These are phyloP conservation scores for Fusarium sp. DNA, from an alignment of 2,329 filamentous ascomycete genomes.

Conservation along the genomic window DNA sequence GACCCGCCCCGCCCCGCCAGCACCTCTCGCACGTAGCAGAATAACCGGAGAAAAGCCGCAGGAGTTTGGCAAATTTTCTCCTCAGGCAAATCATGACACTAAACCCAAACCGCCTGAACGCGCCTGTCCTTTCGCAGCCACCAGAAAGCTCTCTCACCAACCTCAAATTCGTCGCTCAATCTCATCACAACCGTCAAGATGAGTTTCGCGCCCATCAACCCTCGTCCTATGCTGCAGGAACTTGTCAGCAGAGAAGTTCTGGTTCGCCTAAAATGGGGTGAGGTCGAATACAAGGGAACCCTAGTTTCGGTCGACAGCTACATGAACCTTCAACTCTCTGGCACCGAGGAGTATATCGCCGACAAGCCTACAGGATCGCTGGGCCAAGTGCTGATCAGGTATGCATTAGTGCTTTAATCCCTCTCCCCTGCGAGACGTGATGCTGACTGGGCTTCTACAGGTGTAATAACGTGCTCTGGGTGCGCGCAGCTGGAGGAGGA, in stretches of 20 bases:
- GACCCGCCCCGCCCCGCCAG: slow-evolving; percentile 9
- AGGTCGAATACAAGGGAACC: slow-evolving; percentile 95
- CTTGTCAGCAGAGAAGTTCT: slow-evolving; percentile 91
- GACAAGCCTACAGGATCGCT: slow-evolving; percentile 84
- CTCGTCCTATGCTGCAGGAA: slow-evolving; percentile 93
- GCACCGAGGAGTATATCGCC: slow-evolving; percentile 91
- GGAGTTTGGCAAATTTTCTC: slow-evolving; percentile 29
- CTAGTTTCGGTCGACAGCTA: slow-evolving; percentile 96
- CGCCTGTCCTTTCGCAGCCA: slow-evolving; percentile 37
- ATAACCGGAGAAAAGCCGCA: slow-evolving; percentile 30
- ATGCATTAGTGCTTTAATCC: slow-evolving; percentile 39
- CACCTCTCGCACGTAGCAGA: neutral
- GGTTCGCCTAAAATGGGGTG: slow-evolving; percentile 96
- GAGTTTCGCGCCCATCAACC: slow-evolving; percentile 90
- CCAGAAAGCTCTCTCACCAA: slow-evolving; percentile 37
- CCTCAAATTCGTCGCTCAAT: slow-evolving; percentile 28
- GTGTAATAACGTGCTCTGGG: slow-evolving; percentile 98
- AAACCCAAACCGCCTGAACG: slow-evolving; percentile 31
- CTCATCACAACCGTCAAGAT: slow-evolving; percentile 43
- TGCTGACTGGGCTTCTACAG: slow-evolving; percentile 52
- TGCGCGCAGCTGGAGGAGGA: slow-evolving; percentile 66
- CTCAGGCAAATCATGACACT: slow-evolving; percentile 31
- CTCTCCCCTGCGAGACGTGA: neutral
- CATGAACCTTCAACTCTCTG: slow-evolving; percentile 96
- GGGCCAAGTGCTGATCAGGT: slow-evolving; percentile 93